Evolutionary conservation across 345 rosid species (phyloP).

Genomic region (Mangifera indica): DNA sequence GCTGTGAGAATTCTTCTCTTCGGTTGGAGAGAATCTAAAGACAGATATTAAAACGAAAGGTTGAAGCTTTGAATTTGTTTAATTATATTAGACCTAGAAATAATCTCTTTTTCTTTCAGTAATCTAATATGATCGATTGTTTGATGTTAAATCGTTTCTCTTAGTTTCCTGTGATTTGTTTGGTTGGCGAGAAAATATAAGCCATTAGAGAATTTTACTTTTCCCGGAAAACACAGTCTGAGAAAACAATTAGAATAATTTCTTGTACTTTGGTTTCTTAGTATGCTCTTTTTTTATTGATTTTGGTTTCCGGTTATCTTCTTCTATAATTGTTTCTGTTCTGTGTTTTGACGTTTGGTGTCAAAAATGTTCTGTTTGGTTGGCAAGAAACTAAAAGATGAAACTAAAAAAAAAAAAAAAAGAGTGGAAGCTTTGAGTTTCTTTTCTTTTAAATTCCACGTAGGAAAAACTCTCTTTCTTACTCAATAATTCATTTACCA

Average conservation of each 20-base stretch:
- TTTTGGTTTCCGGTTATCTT: no score
- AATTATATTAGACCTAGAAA: not conserved
- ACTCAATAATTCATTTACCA: no score
- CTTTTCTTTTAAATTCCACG: not conserved
- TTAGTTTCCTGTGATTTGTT: not conserved
- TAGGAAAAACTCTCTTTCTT: no score
- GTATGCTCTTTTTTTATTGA: no score
- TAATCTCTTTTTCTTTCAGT: not conserved
- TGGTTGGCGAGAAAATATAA: not conserved
- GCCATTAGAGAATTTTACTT: not conserved
- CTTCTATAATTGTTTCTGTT: no score
- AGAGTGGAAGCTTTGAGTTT: no score
- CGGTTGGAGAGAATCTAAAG: slow-evolving; percentile 4
- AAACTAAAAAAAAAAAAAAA: no score
- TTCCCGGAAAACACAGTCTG: not conserved
- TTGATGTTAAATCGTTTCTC: not conserved
- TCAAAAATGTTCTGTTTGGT: not conserved
- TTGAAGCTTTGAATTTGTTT: no score
- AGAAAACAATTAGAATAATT: not conserved
- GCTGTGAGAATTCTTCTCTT: not conserved
- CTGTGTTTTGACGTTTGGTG: no score
- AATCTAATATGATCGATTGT: not conserved
- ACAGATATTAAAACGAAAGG: not conserved
- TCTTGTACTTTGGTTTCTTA: no score
- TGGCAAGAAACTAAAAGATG: not conserved